Percentiles rank a stretch among this genome's conserved stretches.
Evolutionary conservation across 2,329 filamentous ascomycete species (phyloP).

Genomic region (Sporothrix curviconia): DNA sequence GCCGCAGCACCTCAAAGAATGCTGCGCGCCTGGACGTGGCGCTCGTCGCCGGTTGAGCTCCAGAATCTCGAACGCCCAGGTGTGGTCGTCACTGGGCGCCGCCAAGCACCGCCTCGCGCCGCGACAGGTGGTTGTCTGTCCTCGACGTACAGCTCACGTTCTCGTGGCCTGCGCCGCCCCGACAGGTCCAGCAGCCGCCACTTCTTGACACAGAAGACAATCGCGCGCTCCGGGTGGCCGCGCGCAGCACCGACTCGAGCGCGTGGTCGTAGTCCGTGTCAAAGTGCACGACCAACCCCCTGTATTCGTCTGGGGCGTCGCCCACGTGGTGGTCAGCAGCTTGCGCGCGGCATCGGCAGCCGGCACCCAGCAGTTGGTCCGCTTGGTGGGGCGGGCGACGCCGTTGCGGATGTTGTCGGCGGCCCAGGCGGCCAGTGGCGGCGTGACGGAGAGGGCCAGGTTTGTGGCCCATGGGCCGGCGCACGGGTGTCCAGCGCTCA

Average conservation of each 20-base stretch:
- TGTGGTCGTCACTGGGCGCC: background rate
- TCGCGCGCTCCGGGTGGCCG: constrained; percentile 22
- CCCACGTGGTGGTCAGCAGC: constrained; percentile 17
- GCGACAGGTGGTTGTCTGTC: constrained; percentile 21
- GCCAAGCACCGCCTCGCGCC: constrained; percentile 18
- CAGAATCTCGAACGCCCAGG: constrained; percentile 21
- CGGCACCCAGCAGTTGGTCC: constrained; percentile 23
- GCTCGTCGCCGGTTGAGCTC: constrained; percentile 22
- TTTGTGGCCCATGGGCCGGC: constrained; percentile 24
- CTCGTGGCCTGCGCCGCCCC: constrained; percentile 14
- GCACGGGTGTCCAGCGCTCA: constrained; percentile 24
- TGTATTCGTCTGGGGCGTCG: constrained; percentile 14
- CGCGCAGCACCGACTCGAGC: constrained; percentile 23
- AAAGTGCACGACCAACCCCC: constrained; percentile 21
- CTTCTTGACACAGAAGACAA: constrained; percentile 23
- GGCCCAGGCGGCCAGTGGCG: constrained; percentile 19
- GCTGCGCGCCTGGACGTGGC: constrained; percentile 19
- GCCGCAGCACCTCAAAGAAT: constrained; percentile 23
- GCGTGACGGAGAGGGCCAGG: constrained; percentile 19
- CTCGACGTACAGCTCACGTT: constrained; percentile 20
- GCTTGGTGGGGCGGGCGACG: constrained; percentile 22
- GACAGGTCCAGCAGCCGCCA: constrained; percentile 22
- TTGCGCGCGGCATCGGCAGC: background rate
- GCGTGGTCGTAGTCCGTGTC: constrained; percentile 25
- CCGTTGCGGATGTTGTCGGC: constrained; percentile 19